Conservation (phyloP, 1,284 basidiomycete species). For the Ustilago trichophora region DNA sequence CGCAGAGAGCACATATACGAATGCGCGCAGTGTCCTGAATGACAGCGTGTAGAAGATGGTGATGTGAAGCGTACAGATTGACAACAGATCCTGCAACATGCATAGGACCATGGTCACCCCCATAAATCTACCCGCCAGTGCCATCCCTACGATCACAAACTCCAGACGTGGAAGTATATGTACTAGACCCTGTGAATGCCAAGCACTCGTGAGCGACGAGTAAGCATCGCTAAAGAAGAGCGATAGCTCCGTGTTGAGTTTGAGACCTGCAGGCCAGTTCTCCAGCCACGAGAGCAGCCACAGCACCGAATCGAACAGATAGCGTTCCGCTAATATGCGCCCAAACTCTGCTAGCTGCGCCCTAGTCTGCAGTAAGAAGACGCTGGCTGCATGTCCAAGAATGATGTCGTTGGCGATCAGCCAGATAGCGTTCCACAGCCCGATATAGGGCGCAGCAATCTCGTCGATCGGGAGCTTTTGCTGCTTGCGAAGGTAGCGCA, state of each 20-base stretch:
- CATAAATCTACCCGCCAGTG: slow-evolving; percentile 71
- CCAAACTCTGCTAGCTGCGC: not conserved
- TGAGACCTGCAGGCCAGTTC: slow-evolving; percentile 93
- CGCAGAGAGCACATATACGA: slow-evolving; percentile 74
- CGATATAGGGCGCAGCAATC: slow-evolving; percentile 65
- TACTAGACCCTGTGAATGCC: slow-evolving; percentile 19
- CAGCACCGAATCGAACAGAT: slow-evolving; percentile 18
- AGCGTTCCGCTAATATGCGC: slow-evolving; percentile 7
- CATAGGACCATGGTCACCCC: slow-evolving; percentile 79
- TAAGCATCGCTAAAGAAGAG: slow-evolving; percentile 80
- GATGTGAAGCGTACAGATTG: slow-evolving; percentile 78
- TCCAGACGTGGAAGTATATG: slow-evolving; percentile 17
- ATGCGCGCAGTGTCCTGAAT: slow-evolving; percentile 74
- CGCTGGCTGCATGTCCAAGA: slow-evolving; percentile 77
- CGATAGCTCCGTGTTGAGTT: slow-evolving; percentile 92
- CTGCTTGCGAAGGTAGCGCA: slow-evolving; percentile 17
- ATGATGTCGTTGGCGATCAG: slow-evolving; percentile 88
- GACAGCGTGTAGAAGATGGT: slow-evolving; percentile 77
- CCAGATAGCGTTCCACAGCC: slow-evolving; percentile 92
- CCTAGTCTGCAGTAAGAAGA: slow-evolving; percentile 36
- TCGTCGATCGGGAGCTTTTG: slow-evolving; percentile 22
- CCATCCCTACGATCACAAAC: slow-evolving; percentile 69
- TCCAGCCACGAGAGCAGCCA: slow-evolving; percentile 79
- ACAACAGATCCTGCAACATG: slow-evolving; percentile 75
- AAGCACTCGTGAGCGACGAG: slow-evolving; percentile 67